These are phyloP conservation scores for Proliferodiscus dingleyae DNA, from an alignment of 2,329 filamentous ascomycete species.

Conservation along the genomic window DNA sequence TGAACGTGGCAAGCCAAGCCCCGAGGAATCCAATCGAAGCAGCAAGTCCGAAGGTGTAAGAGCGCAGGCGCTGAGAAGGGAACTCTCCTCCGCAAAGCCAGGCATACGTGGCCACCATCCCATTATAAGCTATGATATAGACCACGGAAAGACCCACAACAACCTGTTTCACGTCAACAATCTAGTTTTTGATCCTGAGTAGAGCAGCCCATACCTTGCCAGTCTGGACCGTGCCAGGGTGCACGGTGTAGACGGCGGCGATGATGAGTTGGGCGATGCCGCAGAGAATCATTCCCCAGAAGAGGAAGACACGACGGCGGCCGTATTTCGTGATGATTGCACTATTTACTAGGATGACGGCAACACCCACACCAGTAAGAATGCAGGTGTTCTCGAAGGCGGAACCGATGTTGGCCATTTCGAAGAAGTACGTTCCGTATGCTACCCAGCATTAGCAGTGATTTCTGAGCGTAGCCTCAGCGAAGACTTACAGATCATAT, in stretches of 20 bases:
- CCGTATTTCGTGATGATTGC: conserved; percentile 48
- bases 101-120: conserved; percentile 42
- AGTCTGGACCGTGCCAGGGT: conserved; percentile 34
- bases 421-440: conserved; percentile 55
- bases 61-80: conserved; percentile 50
- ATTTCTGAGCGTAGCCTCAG: conserved; percentile 3
- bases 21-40: conserved; percentile 50
- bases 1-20: conserved; percentile 48
- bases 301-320: conserved; percentile 48
- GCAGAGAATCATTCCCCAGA: conserved; percentile 45
- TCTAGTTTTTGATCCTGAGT: background rate
- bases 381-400: conserved; percentile 55
- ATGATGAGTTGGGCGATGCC: conserved; percentile 50
- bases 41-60: conserved; percentile 52
- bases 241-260: conserved; percentile 46
- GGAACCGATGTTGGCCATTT: conserved; percentile 51
- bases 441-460: conserved; percentile 31
- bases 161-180: conserved; percentile 25
- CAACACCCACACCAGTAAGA: conserved; percentile 47
- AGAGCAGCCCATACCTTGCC: conserved; percentile 32
- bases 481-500: conserved; percentile 43
- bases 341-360: conserved; percentile 50
- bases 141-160: conserved; percentile 45
- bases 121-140: conserved; percentile 24
- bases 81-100: conserved; percentile 55